Evolutionary conservation across 305 asterid genomes (phyloP).

Genomic region (Solanum chacoense): DNA sequence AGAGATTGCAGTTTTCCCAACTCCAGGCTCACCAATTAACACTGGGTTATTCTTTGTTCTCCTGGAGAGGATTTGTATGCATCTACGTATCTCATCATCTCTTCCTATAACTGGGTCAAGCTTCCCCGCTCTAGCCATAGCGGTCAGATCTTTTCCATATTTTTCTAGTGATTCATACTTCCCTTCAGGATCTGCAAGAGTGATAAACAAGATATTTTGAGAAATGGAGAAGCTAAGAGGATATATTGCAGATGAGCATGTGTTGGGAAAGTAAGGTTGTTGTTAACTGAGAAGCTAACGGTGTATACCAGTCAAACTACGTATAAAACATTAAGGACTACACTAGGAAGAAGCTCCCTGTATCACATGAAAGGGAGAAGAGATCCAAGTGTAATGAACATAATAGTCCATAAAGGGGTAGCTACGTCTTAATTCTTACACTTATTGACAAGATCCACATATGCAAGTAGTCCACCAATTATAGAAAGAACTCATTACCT

Average conservation of each 20-base stretch:
- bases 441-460: background rate
- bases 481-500: constrained; percentile 25
- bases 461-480: background rate
- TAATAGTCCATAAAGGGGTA: background rate
- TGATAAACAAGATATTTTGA: background rate
- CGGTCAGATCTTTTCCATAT: constrained; percentile 91
- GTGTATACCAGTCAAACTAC: background rate
- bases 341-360: background rate
- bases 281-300: background rate
- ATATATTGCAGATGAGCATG: background rate
- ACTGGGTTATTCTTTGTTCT: constrained; percentile 96
- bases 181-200: constrained; percentile 77
- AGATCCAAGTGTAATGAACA: background rate
- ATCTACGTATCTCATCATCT: constrained; percentile 93
- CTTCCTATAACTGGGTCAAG: constrained; percentile 97
- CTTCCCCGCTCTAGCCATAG: constrained; percentile 92
- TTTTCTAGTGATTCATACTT: constrained; percentile 81
- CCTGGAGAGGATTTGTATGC: constrained; percentile 90
- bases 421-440: background rate
- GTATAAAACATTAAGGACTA: background rate
- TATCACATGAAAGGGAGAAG: background rate
- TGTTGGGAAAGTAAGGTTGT: background rate
- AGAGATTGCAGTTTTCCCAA: constrained; percentile 93
- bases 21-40: constrained; percentile 97
- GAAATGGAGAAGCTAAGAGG: background rate